These are phyloP conservation scores for Jatropha podagrica DNA, from an alignment of 441 rosid genomes.

Conservation along the genomic window DNA sequence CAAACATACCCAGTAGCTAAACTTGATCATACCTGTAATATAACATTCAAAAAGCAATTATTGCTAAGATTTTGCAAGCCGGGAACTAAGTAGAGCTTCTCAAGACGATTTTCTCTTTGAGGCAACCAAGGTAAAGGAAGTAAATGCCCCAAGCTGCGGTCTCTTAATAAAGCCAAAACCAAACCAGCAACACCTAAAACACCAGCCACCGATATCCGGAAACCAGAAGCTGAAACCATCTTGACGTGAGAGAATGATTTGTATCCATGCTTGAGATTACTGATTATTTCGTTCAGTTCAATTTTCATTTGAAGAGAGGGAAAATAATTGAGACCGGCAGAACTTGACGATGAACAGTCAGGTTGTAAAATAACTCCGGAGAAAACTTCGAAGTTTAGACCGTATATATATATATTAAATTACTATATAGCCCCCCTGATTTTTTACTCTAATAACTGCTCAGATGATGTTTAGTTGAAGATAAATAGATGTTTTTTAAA, in stretches of 20 bases:
- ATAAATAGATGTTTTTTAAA: too few species aligned
- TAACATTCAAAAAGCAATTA: constrained; percentile 81
- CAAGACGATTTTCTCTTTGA: constrained; percentile 18
- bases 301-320: constrained; percentile 8
- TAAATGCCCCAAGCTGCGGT: constrained; percentile 36
- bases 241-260: constrained; percentile 28
- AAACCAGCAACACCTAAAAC: constrained; percentile 54
- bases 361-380: too few species aligned
- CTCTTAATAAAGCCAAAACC: constrained; percentile 42
- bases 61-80: constrained; percentile 84
- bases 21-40: constrained; percentile 60
- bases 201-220: constrained; percentile 45
- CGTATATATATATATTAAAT: too few species aligned
- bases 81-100: constrained; percentile 47
- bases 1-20: constrained; percentile 14
- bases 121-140: constrained; percentile 29
- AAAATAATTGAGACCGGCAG: too few species aligned
- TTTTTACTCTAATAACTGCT: too few species aligned
- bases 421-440: too few species aligned
- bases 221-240: constrained; percentile 43
- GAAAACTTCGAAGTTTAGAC: too few species aligned
- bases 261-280: constrained; percentile 29
- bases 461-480: too few species aligned
- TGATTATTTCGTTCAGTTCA: constrained; percentile 1
- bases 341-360: too few species aligned